Base-by-base conservation (phyloP, 1,284 basidiomycete species). In the Kwoniella shivajii region DNA sequence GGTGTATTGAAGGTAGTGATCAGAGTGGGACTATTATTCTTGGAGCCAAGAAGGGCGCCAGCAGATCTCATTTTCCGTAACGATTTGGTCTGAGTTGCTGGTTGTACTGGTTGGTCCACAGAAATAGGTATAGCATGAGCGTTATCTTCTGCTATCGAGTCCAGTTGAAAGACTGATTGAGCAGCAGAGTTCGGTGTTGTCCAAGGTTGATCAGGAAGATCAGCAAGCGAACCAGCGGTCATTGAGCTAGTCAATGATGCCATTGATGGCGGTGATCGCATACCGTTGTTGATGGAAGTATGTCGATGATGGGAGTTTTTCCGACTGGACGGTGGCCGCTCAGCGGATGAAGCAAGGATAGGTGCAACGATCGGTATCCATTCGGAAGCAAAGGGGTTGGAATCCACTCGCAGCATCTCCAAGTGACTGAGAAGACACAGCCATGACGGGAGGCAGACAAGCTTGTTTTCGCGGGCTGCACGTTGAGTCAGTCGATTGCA, bases 371-470 rank as follows among this genome's bases (percentile, higher is more conserved):
- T 82, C 30, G 88, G 86, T 69, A 86, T 85, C 92, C 94, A 97
- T 3, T 92, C 88, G 3, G 89, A 88, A 61, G 90, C 87, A 78
- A 98, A 96, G 7, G 91, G 89, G 74, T 99, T 99, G 30, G 88
- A 89, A 66, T 98, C 95, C 29, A 99, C 85, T 61, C 88, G 87
- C 2, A 99, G 82, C 4, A 87, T 88, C 75, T 95, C 90, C 46
- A 99, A 82, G 37, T 85, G 84, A 18, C 85, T 82, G 30, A 99
- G 82, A 31, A 89, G 84, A 73, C 90, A 91, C 41, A 99, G 82
- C 95, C 96, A 99, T 60, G 88, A 86, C 3, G 95, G 95, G 29
- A 99, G 82, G n/a, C 87, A 84, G 64, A 90, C 83, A 69, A 99
- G 82, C 71, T 88, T 88, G 78, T 99, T 99, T 68, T 87, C 82